Base-by-base conservation (phyloP, 495 filamentous ascomycete genomes). In the Podospora australis region DNA sequence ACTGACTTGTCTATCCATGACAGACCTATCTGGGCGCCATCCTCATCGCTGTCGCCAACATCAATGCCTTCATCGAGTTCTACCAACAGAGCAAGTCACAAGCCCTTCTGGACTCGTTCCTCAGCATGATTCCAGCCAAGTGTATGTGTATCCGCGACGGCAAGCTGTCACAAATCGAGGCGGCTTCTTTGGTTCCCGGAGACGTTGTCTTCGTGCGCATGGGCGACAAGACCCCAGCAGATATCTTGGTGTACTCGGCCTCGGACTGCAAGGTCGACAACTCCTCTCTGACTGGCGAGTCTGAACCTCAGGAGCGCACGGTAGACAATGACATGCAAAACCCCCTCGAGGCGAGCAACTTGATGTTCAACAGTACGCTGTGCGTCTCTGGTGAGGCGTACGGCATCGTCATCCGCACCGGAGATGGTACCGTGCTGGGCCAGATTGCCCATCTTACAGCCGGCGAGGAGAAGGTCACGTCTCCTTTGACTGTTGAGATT, bases 341-440 rank as follows among this genome's bases (percentile, higher is more conserved):
- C 44, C 55, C 55, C 0, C 39, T 65, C 26, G 62, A 65, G 46
- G 53, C 59, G 5, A 28, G 44, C 14, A 62, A 62, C 45, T 6
- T 62, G 30, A 50, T 57, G 50, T 49, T 56, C 44, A 52, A 52
- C 34, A 50, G 54, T 20, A 56, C 54, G 20, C 38, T 52, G 23
- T 49, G 55, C 3, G 46, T 61, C n/a, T 56, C 53, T 19, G 63
- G 63, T 4, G 53, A 57, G 36, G 49, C 46, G 2, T 49, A 40
- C n/a, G 83, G 83, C 46, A 76, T 87, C 17, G 78, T 80, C 20
- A 73, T 84, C 30, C 77, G 77, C 6, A 85, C 81, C 1, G 83
- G 82, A n/a, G 83, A 84, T 74, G 65, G 64, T 39, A 86, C 82
- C 1, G 78, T 86, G 39, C 80, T 86, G 39, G 83, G 83, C 3